Conservation (phyloP, 345 rosid species). For the Populus nigra region DNA sequence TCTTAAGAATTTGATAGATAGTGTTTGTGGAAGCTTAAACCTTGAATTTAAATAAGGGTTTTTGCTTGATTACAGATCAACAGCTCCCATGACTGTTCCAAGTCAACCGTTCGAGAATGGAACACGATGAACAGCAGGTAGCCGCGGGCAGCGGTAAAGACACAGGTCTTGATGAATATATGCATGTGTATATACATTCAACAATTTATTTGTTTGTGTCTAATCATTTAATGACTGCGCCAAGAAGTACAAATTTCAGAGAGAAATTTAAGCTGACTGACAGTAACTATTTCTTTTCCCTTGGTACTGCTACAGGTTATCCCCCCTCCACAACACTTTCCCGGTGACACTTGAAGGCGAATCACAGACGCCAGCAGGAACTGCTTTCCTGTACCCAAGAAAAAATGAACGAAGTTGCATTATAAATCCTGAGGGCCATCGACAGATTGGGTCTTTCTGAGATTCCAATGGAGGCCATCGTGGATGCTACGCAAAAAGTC, state of each 20-base stretch:
- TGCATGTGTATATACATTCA: background rate
- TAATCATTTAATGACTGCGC: background rate
- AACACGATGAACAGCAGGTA: background rate
- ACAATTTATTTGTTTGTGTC: background rate
- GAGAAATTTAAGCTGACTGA: background rate
- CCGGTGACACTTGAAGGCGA: no score
- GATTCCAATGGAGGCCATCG: slow-evolving; percentile 96
- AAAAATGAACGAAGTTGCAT: background rate
- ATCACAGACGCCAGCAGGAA: background rate
- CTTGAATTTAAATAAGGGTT: no score
- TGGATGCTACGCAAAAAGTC: slow-evolving; percentile 93
- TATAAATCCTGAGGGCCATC: slow-evolving; percentile 63
- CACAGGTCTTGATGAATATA: background rate
- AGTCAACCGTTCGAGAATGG: background rate
- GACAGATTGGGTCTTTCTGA: slow-evolving; percentile 74
- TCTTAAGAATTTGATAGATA: no score
- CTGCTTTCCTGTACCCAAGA: background rate
- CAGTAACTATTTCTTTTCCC: background rate
- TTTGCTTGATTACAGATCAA: no score
- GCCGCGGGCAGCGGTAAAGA: background rate
- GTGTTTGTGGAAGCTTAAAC: no score
- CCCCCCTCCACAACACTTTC: no score
- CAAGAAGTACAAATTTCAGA: background rate
- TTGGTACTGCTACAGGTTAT: background rate
- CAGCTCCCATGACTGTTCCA: no score